phyloP scores from a whole-genome alignment of 805 yeast genomes.

The Myxozyma neglecta region DNA sequence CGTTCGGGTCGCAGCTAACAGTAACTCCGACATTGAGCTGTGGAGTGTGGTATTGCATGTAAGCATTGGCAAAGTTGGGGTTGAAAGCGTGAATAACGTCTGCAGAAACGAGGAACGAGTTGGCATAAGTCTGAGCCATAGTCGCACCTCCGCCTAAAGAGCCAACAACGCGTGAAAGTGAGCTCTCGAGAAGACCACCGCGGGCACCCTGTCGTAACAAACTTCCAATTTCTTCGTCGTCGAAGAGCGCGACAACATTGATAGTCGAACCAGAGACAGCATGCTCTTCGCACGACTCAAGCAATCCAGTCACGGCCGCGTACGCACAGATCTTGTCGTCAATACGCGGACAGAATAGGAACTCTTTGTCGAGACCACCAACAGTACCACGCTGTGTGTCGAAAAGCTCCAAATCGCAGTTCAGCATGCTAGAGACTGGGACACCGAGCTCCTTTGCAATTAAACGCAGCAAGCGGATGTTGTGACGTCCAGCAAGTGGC shows the following conservation, averaged over 20 bases:
- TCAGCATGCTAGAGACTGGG: conserved; percentile 56
- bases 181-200: conserved; percentile 69
- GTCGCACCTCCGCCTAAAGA: conserved; percentile 38
- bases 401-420: conserved; percentile 73
- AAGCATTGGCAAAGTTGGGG: conserved; percentile 61
- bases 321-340: conserved; percentile 83
- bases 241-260: conserved; percentile 64
- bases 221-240: conserved; percentile 84
- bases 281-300: conserved; percentile 46
- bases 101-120: conserved; percentile 76
- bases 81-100: conserved; percentile 81
- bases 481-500: conserved; percentile 37
- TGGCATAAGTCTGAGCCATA: conserved; percentile 49
- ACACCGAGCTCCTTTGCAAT: conserved; percentile 62
- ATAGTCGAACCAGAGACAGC: conserved; percentile 38
- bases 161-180: conserved; percentile 50
- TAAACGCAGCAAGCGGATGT: conserved; percentile 65
- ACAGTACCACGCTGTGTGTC: conserved; percentile 77
- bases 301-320: conserved; percentile 63
- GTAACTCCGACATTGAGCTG: conserved; percentile 75
- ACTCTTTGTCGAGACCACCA: conserved; percentile 77
- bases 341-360: conserved; percentile 76
- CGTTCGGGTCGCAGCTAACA: conserved; percentile 72
- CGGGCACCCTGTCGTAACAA: conserved; percentile 77
- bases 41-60: conserved; percentile 77